A percentile compares a stretch with the other conserved stretches of the same genome.
phyloP scores from a whole-genome alignment of 805 yeast species.

The Yamadazyma insecticola region DNA sequence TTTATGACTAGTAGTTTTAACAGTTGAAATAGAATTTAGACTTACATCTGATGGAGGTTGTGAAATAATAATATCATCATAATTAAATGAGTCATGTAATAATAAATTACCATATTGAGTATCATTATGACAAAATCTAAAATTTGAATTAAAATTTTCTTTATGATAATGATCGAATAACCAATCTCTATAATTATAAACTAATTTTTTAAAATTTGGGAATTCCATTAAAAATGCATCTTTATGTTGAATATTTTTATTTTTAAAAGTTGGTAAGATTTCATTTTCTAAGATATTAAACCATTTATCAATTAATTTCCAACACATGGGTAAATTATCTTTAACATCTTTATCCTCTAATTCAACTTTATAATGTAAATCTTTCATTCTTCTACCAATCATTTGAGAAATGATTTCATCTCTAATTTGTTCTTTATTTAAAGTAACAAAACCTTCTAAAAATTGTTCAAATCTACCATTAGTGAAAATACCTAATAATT shows the following conservation, averaged over 20 bases:
- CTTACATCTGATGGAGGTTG: conserved; percentile 2
- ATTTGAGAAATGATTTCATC: conserved; percentile 71
- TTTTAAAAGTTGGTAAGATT: conserved; percentile 28
- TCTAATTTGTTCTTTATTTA: conserved; percentile 69
- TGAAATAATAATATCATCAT: conserved; percentile 30
- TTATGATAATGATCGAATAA: conserved; percentile 47
- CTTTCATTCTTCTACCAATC: conserved; percentile 95
- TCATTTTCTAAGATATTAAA: conserved; percentile 30
- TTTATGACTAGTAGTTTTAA: conserved; percentile 25
- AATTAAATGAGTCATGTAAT: conserved; percentile 53
- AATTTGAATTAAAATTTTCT: conserved; percentile 37
- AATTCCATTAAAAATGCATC: conserved; percentile 44
- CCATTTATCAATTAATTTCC: conserved; percentile 77
- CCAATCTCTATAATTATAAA: conserved; percentile 59
- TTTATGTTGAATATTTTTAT: conserved; percentile 27
- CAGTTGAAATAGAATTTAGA: conserved; percentile 8
- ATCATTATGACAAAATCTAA: conserved; percentile 92
- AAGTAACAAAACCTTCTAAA: conserved; percentile 73
- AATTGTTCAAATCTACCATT: conserved; percentile 96
- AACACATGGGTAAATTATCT: conserved; percentile 56
- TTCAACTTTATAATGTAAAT: conserved; percentile 76
- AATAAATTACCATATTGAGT: conserved; percentile 93
- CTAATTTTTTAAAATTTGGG: conserved; percentile 43
- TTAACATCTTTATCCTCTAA: conserved; percentile 53
- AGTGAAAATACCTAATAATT: conserved; percentile 78